phyloP scores from a whole-genome alignment of 768 basidiomycete species.

The Suillus fuscotomentosus region DNA sequence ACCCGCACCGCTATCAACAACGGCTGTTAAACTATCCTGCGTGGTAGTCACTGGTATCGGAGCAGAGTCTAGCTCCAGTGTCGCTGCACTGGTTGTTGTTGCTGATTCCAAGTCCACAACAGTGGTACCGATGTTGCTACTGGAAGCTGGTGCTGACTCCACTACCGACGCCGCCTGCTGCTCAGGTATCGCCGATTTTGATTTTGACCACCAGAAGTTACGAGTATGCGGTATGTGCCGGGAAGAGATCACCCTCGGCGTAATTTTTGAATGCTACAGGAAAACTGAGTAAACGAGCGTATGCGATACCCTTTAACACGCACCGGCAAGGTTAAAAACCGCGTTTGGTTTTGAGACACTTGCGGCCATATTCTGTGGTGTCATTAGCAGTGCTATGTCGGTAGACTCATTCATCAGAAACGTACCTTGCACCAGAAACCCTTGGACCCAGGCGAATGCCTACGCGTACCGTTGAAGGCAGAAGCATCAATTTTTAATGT shows the following conservation, averaged over 20 bases:
- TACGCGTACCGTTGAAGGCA: constrained; percentile 19
- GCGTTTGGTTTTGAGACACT: constrained; percentile 11
- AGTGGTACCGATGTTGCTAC: background rate
- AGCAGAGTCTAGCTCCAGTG: background rate
- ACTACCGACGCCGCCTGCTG: background rate
- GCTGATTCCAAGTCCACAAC: constrained; percentile 2
- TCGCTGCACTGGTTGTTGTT: background rate
- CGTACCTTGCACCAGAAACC: constrained; percentile 21
- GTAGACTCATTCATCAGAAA: background rate
- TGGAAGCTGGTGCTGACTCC: constrained; percentile 8
- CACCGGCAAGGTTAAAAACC: constrained; percentile 18
- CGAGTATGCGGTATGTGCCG: constrained; percentile 18
- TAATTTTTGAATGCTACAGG: constrained; percentile 9
- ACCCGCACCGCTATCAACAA: background rate
- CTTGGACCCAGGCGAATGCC: constrained; percentile 25
- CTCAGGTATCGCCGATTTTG: constrained; percentile 16
- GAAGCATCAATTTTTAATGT: constrained; percentile 12
- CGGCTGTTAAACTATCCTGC: background rate
- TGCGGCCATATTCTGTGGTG: constrained; percentile 16
- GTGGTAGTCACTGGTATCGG: background rate
- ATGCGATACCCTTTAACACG: constrained; percentile 6
- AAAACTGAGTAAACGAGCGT: constrained; percentile 3
- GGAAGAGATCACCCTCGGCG: constrained; percentile 6
- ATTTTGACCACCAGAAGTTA: constrained; percentile 34
- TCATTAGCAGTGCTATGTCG: constrained; percentile 11